Percentiles rank a stretch among this genome's conserved stretches.
Conservation (phyloP, 2,329 filamentous ascomycete genomes). For the Lithohypha guttulata region DNA sequence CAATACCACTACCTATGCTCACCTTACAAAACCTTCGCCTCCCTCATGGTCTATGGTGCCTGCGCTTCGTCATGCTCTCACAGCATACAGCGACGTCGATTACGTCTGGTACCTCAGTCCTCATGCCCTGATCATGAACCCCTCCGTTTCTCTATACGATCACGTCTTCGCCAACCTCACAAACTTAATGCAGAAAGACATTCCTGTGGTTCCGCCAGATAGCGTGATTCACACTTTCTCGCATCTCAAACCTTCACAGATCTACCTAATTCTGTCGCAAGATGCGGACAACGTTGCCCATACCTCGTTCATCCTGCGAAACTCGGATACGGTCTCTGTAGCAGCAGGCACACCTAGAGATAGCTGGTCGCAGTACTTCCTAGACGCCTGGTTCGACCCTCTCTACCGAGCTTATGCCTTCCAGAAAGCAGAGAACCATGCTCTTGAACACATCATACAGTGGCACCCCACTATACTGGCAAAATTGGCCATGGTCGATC, state of each 20-base stretch:
- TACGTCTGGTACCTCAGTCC: slow-evolving; percentile 84
- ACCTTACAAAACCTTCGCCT: slow-evolving; percentile 32
- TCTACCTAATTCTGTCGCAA: slow-evolving; percentile 75
- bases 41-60: slow-evolving; percentile 57
- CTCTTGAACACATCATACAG: slow-evolving; percentile 79
- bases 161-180: slow-evolving; percentile 66
- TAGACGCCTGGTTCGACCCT: slow-evolving; percentile 94
- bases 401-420: slow-evolving; percentile 92
- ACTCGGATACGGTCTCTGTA: slow-evolving; percentile 14
- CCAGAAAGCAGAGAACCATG: slow-evolving; percentile 85
- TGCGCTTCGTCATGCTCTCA: slow-evolving; percentile 79
- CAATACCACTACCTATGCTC: slow-evolving; percentile 42
- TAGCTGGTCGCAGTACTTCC: slow-evolving; percentile 83
- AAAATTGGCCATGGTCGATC: slow-evolving; percentile 79
- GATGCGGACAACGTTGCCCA: slow-evolving; percentile 69
- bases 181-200: slow-evolving; percentile 69
- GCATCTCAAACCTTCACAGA: slow-evolving; percentile 64
- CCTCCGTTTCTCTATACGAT: slow-evolving; percentile 55
- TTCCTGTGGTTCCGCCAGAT: slow-evolving; percentile 82
- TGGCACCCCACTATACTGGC: slow-evolving; percentile 96
- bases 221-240: slow-evolving; percentile 93
- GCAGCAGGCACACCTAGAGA: slow-evolving; percentile 42
- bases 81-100: slow-evolving; percentile 61
- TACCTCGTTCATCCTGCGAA: slow-evolving; percentile 64
- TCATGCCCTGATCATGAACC: slow-evolving; percentile 81